A percentile compares a stretch with the other conserved stretches of the same genome.
Evolutionary conservation across 306 rosid species (phyloP).

Genomic region (Comarum palustre): DNA sequence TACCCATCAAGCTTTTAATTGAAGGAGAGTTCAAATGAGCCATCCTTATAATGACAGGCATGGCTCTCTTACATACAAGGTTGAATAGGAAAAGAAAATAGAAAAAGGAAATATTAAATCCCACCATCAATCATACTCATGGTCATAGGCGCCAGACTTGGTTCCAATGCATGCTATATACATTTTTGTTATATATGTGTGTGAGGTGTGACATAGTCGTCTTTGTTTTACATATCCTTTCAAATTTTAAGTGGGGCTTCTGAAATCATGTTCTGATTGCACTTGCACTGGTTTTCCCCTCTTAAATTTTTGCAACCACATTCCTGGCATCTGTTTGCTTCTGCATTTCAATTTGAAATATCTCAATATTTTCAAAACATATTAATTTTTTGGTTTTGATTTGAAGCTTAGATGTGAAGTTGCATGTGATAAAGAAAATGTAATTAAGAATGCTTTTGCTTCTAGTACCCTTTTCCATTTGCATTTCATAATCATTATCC

Average conservation of each 20-base stretch:
- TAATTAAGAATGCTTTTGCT: constrained; percentile 18
- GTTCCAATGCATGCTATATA: constrained; percentile 30
- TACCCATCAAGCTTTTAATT: constrained; percentile 54
- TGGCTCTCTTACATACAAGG: constrained; percentile 33
- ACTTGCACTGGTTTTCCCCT: constrained; percentile 29
- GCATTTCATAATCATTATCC: neutral
- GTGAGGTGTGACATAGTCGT: neutral
- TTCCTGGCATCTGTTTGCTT: constrained; percentile 33
- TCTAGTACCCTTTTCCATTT: neutral
- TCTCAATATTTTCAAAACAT: constrained; percentile 12
- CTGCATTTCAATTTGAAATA: constrained; percentile 14
- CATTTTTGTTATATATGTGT: constrained; percentile 11
- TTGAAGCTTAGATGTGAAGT: constrained; percentile 17
- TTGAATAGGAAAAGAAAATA: neutral
- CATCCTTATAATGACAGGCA: constrained; percentile 48
- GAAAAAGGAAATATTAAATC: neutral
- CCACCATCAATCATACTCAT: constrained; percentile 34
- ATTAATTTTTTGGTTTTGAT: constrained; percentile 15
- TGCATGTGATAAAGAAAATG: constrained; percentile 8
- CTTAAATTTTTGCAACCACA: constrained; percentile 25
- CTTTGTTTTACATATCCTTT: constrained; percentile 19
- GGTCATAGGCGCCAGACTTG: constrained; percentile 31
- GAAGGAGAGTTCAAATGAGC: constrained; percentile 51
- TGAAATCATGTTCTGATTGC: constrained; percentile 33
- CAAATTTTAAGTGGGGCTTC: constrained; percentile 28